Base-by-base conservation (phyloP, 2,329 filamentous ascomycete genomes). In the Leptodontidium sp. region DNA sequence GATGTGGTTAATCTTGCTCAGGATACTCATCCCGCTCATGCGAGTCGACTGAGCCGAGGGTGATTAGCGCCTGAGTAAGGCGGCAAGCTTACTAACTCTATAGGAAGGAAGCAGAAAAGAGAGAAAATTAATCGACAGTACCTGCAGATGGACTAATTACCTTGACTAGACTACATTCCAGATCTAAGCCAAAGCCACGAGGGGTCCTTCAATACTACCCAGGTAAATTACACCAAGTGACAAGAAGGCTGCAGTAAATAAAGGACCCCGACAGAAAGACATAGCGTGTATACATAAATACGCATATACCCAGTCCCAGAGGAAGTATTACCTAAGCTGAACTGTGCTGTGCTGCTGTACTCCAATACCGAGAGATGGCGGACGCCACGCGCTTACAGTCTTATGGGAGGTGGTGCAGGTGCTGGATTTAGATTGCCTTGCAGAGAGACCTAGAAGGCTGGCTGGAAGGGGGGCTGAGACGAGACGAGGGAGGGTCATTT, bases 371-470 rank as follows among this genome's bases (percentile, higher is more conserved):
- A 59, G 38, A 24, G 2, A 24, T 26, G 57, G 57, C 57, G 35
- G 14, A 43, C 57, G 57, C 57, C 55, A 40, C 55, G 35, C 55
- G 35, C 24, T 58, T 58, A 15, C 11, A 14, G 55, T 38, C 14
- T 58, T 58, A 58, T 58, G 55, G 32, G 35, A 24, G 21, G n/a
- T n/a, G n/a, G n/a, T n/a, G n/a, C n/a, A n/a, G n/a, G n/a, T 21
- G 17, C 17, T 49, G 15, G 47, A n/a, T n/a, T 5, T n/a, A 11
- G n/a, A 21, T n/a, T 4, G 17, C 15, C 15, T n/a, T 17, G 21
- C 21, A 21, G 21, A 21, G 21, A 21, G 21, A 9, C 15, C 47
- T 49, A 2, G 17, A 4, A 21, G 47, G n/a, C 21, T 21, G 1
- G 21, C 21, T 21, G 2, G 4, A n/a, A 8, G 17, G 21, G n/a